Percentiles rank a stretch among this genome's conserved stretches.
Conservation (phyloP, 805 yeast genomes). For the Spathaspora arborariae region DNA sequence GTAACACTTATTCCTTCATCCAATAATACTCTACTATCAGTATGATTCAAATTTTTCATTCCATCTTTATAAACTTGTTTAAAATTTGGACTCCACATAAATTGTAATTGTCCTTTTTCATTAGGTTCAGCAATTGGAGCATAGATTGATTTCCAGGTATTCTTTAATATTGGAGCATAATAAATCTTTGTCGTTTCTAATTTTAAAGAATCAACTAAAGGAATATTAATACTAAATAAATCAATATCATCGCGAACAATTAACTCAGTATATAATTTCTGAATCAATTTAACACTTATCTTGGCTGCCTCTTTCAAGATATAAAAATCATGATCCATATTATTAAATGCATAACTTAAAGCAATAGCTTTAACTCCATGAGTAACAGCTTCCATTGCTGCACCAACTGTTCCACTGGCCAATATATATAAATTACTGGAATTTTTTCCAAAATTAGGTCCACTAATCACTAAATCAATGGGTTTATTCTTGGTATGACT, state of each 20-base stretch:
- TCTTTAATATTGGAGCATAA: conserved; percentile 77
- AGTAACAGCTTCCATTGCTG: conserved; percentile 90
- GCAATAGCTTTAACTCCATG: conserved; percentile 72
- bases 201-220: conserved; percentile 55
- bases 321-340: conserved; percentile 44
- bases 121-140: conserved; percentile 17
- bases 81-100: conserved; percentile 84
- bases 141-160: conserved; percentile 74
- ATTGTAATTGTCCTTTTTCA: conserved; percentile 40
- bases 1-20: conserved; percentile 56
- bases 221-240: conserved; percentile 80
- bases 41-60: conserved; percentile 36
- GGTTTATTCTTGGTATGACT: conserved; percentile 44
- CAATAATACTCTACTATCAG: conserved; percentile 69
- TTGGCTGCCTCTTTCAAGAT: conserved; percentile 62
- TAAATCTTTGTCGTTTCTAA: conserved; percentile 55
- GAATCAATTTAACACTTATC: conserved; percentile 60
- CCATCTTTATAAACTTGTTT: conserved; percentile 56
- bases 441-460: conserved; percentile 95
- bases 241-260: conserved; percentile 46
- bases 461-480: conserved; percentile 84
- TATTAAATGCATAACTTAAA: conserved; percentile 76
- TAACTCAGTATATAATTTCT: conserved; percentile 61
- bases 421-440: conserved; percentile 84
- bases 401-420: conserved; percentile 95